Base-by-base conservation (phyloP, 2,329 filamentous ascomycete genomes). In the Fusarium sp. region DNA sequence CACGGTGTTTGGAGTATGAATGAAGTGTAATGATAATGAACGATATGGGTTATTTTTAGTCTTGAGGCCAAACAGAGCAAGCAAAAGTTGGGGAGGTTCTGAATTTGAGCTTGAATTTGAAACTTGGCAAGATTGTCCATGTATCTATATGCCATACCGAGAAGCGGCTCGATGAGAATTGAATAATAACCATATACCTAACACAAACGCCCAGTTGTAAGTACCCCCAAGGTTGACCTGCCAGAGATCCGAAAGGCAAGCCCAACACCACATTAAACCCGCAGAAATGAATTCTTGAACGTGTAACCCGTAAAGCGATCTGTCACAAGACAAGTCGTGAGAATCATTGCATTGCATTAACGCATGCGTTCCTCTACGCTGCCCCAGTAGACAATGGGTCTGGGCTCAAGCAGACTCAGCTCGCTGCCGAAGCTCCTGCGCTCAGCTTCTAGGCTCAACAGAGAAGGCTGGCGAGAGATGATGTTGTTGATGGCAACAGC, bases 311-410 rank as follows among this genome's bases (percentile, higher is more conserved):
- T 64, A 39, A 52, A 47, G 27, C 7, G 44, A 45, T 51, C 14
- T 30, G 41, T 22, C 45, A 50, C 53, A 45, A 43, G 25, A 58
- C 32, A 55, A 53, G 40, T 56, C 41, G 41, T 59, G 23, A 20
- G 22, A 15, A 57, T 53, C 41, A 56, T 55, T 52, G 20, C 20
- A 20, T 20, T 20, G 20, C 52, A 44, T 20, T 77, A 78, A 43
- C 80, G 79, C 75, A 89, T 87, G 52, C 86, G 82, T 79, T 89
- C 87, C 77, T 89, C 87, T 47, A 90, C 76, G 39, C 88, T 86
- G 67, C 85, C 86, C 84, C 87, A 90, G 78, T 88, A 89, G 53
- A 88, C 85, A 35, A 88, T 82, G 13, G 88, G 88, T 43, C 88
- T 79, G 3, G 88, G 88, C 77, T 90, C 88, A 25, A 90, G 82